Evolutionary conservation across 805 yeast species (phyloP), one percentile per base, ranked within the genome.

Genomic region (Ogataea zsoltii): DNA sequence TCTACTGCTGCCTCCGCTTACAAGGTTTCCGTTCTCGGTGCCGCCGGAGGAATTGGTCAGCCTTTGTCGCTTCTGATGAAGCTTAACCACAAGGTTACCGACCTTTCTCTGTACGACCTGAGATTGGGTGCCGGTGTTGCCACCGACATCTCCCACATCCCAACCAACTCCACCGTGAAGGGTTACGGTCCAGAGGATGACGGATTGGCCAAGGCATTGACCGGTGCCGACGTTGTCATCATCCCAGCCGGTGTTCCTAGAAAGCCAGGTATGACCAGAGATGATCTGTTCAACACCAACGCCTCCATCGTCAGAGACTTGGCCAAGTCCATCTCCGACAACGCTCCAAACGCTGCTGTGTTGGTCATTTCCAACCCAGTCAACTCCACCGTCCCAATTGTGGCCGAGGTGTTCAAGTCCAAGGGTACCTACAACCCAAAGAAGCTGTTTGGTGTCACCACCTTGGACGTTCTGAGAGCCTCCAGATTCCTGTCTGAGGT

Each of bases 181-280:
- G 97, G 97, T 55, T 91, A 78, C 77, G 77, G 88, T 48, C 95
- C 96, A 58, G 96, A 87, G 54, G 79, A 83, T 50, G 78, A 77
- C 41, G 87, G 87, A 28, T 72, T 89, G 53, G 72, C 76, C 49
- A 72, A 71, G 45, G 96, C 97, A 15, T 72, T 91, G 58, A 71
- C 77, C 42, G 90, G 83, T 40, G 80, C 96, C 42, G 95, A 90
- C 60, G 83, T 91, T 49, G 91, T 91, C 42, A 79, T 91, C 48
- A 88, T 91, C 70, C 97, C 97, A 66, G 97, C 97, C 46, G 97
- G 97, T 77, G 95, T 91, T 48, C 97, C 96, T 76, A 88, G 95
- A 82, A 91, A 90, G 77, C 97, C 97, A 58, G 97, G 97, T 70
- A 91, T 91, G 97, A 88, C 97, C 65, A 87, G 97, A 78, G 97